These are phyloP conservation scores for Ceratobasidium sp. DNA, from an alignment of 1,284 basidiomycete genomes.

Conservation along the genomic window DNA sequence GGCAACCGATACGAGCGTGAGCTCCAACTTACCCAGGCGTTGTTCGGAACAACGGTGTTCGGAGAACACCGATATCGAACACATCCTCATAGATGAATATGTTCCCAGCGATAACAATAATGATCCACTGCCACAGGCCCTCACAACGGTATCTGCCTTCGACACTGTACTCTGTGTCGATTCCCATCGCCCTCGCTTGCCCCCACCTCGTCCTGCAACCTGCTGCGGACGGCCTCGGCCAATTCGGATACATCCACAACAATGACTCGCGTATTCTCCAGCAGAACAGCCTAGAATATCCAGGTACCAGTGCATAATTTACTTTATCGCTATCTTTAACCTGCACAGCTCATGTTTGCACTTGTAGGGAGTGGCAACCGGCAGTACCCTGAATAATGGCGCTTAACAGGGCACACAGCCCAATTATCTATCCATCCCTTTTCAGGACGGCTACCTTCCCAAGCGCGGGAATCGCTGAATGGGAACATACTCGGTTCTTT, in stretches of 20 bases:
- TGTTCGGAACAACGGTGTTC: background rate
- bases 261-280: too few species aligned
- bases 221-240: background rate
- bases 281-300: too few species aligned
- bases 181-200: background rate
- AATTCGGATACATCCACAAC: background rate
- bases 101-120: background rate
- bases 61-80: background rate
- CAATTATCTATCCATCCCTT: background rate
- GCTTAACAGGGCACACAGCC: constrained; percentile 1
- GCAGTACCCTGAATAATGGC: background rate
- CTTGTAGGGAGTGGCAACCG: too few species aligned
- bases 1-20: background rate
- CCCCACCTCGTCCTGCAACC: background rate
- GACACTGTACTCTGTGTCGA: constrained; percentile 4
- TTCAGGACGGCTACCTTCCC: background rate
- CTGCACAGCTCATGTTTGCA: too few species aligned
- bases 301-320: too few species aligned
- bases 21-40: background rate
- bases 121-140: constrained; percentile 8
- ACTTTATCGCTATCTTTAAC: too few species aligned
- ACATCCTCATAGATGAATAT: background rate
- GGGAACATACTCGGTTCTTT: background rate
- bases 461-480: background rate
- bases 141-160: background rate